A percentile compares a stretch with the other conserved stretches of the same genome.
Evolutionary conservation across 495 filamentous ascomycete genomes (phyloP).

Genomic region (Lichina pygmaea): DNA sequence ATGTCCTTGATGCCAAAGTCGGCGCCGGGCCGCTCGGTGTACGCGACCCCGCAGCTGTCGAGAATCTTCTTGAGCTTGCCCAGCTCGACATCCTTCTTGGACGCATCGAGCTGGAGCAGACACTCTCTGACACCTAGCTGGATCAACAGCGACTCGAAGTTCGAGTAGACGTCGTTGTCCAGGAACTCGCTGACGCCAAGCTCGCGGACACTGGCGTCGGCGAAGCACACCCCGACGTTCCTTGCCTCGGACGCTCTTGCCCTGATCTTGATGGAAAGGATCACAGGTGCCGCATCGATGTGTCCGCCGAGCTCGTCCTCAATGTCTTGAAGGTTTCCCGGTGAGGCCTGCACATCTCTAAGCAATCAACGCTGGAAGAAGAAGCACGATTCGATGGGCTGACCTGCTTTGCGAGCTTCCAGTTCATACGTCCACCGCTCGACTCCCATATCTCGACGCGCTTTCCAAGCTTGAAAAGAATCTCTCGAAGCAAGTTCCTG

Average conservation of each 20-base stretch:
- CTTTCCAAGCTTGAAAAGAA: conserved; percentile 71
- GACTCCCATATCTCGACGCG: conserved; percentile 75
- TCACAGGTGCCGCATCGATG: conserved; percentile 73
- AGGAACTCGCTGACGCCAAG: conserved; percentile 92
- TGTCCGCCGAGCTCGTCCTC: conserved; percentile 85
- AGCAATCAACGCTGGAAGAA: not conserved
- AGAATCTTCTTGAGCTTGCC: conserved; percentile 68
- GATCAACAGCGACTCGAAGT: conserved; percentile 89
- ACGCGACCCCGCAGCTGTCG: conserved; percentile 71
- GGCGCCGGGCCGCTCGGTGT: conserved; percentile 43
- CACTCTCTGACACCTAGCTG: conserved; percentile 92
- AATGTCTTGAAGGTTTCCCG: conserved; percentile 87
- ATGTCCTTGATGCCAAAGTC: conserved; percentile 87
- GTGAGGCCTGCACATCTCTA: conserved; percentile 29
- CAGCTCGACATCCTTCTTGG: conserved; percentile 67
- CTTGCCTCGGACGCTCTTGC: conserved; percentile 64
- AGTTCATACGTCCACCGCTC: conserved; percentile 41
- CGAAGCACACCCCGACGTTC: conserved; percentile 86
- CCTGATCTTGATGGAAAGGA: conserved; percentile 77
- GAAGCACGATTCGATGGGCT: not conserved
- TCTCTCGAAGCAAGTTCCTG: conserved; percentile 84
- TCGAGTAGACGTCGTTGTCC: conserved; percentile 95
- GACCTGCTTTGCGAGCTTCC: conserved; percentile 62
- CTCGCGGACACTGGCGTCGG: conserved; percentile 88
- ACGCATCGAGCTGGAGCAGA: conserved; percentile 42